phyloP scores from a whole-genome alignment of 768 basidiomycete species.

The Mrakia blollopis region DNA sequence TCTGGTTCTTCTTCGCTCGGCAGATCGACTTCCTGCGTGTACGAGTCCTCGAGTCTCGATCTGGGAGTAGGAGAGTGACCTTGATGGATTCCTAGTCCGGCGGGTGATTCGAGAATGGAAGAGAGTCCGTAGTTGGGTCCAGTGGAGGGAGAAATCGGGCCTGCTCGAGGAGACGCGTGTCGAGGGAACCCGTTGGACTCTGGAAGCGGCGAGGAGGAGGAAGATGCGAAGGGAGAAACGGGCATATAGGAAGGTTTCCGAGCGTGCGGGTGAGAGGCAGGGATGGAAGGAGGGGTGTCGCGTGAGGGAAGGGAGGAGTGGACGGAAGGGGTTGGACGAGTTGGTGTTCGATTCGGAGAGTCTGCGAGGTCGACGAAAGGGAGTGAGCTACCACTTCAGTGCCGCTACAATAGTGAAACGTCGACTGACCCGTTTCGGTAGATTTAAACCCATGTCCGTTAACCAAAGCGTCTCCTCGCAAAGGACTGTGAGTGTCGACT shows the following conservation, averaged over 20 bases:
- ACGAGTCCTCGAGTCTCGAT: background rate
- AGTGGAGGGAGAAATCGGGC: conserved; percentile 3
- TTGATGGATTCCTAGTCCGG: too few relatives aligned
- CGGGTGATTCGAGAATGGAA: conserved; percentile 9
- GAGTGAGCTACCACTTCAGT: background rate
- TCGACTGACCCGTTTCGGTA: background rate
- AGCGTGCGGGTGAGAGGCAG: conserved; percentile 27
- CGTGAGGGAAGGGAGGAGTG: conserved; percentile 6
- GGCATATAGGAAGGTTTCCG: conserved; percentile 22
- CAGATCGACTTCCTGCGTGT: background rate
- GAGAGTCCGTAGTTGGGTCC: background rate
- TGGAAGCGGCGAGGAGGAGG: background rate
- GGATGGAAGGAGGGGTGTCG: conserved; percentile 19
- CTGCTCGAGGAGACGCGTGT: background rate
- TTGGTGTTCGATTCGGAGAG: background rate
- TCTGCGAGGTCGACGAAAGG: background rate
- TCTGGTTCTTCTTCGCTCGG: background rate
- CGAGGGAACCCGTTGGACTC: too few relatives aligned
- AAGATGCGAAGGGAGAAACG: background rate
- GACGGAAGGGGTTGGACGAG: background rate
- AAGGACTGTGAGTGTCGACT: background rate
- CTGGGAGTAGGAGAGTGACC: background rate
- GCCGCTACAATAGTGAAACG: too few relatives aligned
- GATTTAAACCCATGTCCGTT: background rate
- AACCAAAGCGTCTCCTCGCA: background rate